Percentiles rank a stretch among this genome's conserved stretches.
phyloP scores from a whole-genome alignment of 2,329 filamentous ascomycete species.

The Thermoascus crustaceus region DNA sequence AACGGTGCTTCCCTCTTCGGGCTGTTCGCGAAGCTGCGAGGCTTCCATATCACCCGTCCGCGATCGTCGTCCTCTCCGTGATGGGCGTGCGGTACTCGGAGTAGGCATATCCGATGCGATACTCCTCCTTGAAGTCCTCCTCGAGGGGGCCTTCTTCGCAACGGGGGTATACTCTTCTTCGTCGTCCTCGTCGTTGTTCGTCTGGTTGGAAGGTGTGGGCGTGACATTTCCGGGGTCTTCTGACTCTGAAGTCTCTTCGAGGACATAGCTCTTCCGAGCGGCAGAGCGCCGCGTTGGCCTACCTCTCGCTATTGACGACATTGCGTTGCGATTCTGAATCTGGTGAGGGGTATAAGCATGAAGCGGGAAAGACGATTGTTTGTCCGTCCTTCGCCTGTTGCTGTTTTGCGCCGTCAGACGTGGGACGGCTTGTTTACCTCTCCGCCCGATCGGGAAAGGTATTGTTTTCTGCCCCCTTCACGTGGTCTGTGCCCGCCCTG shows the following conservation, averaged over 20 bases:
- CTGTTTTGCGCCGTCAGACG: conserved; percentile 18
- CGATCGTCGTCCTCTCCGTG: conserved; percentile 35
- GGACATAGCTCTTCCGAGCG: conserved; percentile 61
- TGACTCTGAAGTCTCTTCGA: conserved; percentile 73
- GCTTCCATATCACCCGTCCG: conserved; percentile 48
- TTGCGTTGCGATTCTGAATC: conserved; percentile 14
- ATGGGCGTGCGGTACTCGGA: conserved; percentile 24
- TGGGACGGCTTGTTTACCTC: conserved; percentile 36
- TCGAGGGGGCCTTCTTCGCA: conserved; percentile 49
- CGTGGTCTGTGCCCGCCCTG: conserved; percentile 3
- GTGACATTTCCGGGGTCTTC: conserved; percentile 48
- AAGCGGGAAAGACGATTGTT: conserved; percentile 14
- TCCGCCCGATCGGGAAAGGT: conserved; percentile 25
- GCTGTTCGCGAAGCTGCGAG: conserved; percentile 46
- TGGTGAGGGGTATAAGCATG: conserved; percentile 18
- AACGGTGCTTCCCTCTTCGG: conserved; percentile 17
- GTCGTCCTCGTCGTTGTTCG: conserved; percentile 52
- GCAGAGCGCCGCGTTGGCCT: conserved; percentile 54
- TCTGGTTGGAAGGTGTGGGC: conserved; percentile 34
- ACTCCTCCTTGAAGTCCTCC: conserved; percentile 50
- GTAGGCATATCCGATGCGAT: conserved; percentile 44
- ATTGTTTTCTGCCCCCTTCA: conserved; percentile 27
- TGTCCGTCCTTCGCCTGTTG: conserved; percentile 5
- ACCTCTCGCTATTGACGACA: conserved; percentile 35
- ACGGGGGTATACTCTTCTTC: conserved; percentile 78